Conservation (phyloP, 2,329 filamentous ascomycete genomes). For the Colletotrichum sp. region DNA sequence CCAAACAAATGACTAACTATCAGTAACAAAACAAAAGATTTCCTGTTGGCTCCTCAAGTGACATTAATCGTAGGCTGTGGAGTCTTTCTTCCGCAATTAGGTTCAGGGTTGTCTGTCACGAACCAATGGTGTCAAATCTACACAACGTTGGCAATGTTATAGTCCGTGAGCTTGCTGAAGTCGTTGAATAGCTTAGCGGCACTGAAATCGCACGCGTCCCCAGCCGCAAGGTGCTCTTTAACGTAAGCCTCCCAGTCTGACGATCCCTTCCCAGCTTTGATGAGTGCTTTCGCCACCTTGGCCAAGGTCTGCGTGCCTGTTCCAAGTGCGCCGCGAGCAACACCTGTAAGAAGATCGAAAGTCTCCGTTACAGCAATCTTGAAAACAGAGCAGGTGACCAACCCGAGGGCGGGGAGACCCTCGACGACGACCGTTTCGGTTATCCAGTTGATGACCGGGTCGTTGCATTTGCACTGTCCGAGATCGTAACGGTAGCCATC, state of each 20-base stretch:
- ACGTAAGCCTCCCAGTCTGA: neutral
- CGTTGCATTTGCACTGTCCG: neutral
- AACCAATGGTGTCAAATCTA: neutral
- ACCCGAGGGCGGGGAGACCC: neutral
- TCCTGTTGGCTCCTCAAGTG: neutral
- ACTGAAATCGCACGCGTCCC: neutral
- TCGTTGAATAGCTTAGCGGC: neutral
- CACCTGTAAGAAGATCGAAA: neutral
- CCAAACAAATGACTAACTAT: neutral
- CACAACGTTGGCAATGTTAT: neutral
- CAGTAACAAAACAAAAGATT: neutral
- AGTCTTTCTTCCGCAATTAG: neutral
- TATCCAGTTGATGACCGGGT: neutral
- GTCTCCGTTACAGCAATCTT: neutral
- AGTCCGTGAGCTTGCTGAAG: neutral
- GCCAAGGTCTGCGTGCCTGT: neutral
- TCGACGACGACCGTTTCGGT: neutral
- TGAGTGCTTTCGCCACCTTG: neutral
- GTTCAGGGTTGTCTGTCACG: neutral
- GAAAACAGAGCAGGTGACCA: neutral
- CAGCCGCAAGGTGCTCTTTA: neutral
- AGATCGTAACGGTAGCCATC: neutral
- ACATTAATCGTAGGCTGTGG: neutral
- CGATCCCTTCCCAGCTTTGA: neutral
- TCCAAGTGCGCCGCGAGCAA: neutral